Base-by-base conservation (phyloP, 1,139 yeast genomes). In the Zygosaccharomyces pseudobailii region DNA sequence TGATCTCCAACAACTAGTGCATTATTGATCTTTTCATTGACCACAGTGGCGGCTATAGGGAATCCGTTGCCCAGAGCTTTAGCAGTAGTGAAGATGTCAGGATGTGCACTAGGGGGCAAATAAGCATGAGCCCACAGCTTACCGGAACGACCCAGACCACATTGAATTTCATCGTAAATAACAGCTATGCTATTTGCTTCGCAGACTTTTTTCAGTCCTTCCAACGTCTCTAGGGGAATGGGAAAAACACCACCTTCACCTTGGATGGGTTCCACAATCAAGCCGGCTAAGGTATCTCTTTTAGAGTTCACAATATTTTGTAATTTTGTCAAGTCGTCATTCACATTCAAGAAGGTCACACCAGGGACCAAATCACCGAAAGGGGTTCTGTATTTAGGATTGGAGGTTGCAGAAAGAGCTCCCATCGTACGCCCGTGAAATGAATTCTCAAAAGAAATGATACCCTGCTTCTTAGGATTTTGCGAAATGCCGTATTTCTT, bases 341-440 rank as follows among this genome's bases (percentile, higher is more conserved):
- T 55, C 7, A 63, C 34, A 45, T 61, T 57, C 36, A 63, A 38
- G 44, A 65, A 65, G 47, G 76, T 71, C 46, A 89, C 85, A 4
- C 96, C 95, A 4, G 96, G 96, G 25, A 92, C 75, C 72, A 92
- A 73, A 5, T 97, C 97, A 2, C 84, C 76, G 66, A 89, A 92
- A 6, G 97, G 97, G 42, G 75, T 76, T 71, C 92, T 96, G 67
- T 92, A 92, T 66, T 92, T 92, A 34, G 87, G 84, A 65, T 89
- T 92, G 53, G 95, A 87, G 0, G 98, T 92, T 17, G 90, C 95
- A 3, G 95, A 80, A 43, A 92, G 73, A 0, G 97, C 87, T 36
- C 98, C 98, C 82, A 87, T 78, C 1, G 97, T 79, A 66, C 98
- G 80, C 36, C 98, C 98, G 62, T 92, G 98, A 75, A 92, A 92